Conservation (phyloP, 2,329 filamentous ascomycete genomes). For the Arthroderma sp. region DNA sequence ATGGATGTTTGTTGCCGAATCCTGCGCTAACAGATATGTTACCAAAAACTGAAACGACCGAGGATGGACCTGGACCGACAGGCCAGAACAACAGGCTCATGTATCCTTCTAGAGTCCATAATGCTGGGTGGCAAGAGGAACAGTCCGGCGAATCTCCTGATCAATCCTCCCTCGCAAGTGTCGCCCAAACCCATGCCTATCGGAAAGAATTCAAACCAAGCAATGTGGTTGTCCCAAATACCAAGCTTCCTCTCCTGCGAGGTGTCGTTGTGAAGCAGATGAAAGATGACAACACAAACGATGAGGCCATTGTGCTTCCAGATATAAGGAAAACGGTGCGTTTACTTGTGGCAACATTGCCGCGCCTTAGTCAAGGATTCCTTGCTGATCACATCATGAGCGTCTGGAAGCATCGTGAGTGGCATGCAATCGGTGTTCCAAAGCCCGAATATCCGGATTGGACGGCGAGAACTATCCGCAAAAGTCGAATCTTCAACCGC, state of each 20-base stretch:
- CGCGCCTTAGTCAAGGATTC: neutral
- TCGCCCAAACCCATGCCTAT: neutral
- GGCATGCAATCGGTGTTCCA: neutral
- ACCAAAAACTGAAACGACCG: too few species aligned
- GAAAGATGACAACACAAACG: neutral
- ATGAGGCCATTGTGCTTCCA: neutral
- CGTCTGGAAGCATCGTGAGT: neutral
- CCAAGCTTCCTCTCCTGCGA: neutral
- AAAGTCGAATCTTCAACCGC: neutral
- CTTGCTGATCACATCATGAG: neutral
- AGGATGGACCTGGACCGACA: too few species aligned
- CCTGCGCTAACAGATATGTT: neutral
- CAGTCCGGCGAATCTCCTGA: neutral
- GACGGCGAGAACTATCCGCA: conserved; percentile 8
- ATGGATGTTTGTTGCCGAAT: neutral
- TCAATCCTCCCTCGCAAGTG: neutral
- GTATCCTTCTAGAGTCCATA: too few species aligned
- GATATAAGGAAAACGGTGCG: neutral
- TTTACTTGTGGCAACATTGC: neutral
- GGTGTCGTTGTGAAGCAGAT: neutral
- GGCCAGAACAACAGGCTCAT: too few species aligned
- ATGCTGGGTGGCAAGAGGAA: neutral
- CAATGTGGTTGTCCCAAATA: neutral
- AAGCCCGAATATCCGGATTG: neutral
- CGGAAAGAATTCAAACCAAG: neutral